These are phyloP conservation scores for Xanthoparmelia taractica DNA, from an alignment of 495 filamentous ascomycete species.

Conservation along the genomic window DNA sequence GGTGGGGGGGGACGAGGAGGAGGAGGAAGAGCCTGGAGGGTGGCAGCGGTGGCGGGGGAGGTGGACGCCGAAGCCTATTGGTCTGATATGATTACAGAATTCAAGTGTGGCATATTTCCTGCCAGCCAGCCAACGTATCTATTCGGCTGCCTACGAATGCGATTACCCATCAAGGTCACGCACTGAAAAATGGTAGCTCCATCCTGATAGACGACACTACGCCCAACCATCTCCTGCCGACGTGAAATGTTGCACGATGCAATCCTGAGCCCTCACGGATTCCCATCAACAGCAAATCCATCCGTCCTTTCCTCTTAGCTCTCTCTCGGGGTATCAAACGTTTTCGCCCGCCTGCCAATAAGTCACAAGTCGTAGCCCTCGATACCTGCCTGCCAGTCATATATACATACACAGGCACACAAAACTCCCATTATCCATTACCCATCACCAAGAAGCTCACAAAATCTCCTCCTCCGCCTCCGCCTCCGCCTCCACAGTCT, in stretches of 20 bases:
- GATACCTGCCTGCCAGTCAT: neutral
- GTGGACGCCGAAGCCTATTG: slow-evolving; percentile 56
- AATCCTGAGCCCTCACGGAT: too few species aligned
- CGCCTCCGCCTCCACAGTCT: neutral
- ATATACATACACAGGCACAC: neutral
- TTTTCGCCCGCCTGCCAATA: too few species aligned
- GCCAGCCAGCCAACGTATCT: neutral
- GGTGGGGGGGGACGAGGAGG: slow-evolving; percentile 11
- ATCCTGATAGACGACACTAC: too few species aligned
- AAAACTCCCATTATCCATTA: too few species aligned
- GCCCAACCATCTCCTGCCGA: too few species aligned
- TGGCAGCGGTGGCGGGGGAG: slow-evolving; percentile 48
- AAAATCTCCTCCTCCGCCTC: neutral
- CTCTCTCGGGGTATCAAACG: too few species aligned
- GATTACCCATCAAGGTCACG: neutral
- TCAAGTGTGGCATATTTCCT: neutral
- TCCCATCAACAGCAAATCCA: too few species aligned
- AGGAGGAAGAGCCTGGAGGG: slow-evolving; percentile 33
- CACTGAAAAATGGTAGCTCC: neutral
- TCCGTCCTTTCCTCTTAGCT: too few species aligned
- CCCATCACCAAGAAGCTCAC: neutral
- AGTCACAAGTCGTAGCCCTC: neutral
- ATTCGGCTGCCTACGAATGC: neutral
- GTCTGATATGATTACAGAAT: neutral
- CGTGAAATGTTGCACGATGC: too few species aligned